Evolutionary conservation across 2,329 filamentous ascomycete genomes (phyloP).

Genomic region (Hypoxylon sp.): DNA sequence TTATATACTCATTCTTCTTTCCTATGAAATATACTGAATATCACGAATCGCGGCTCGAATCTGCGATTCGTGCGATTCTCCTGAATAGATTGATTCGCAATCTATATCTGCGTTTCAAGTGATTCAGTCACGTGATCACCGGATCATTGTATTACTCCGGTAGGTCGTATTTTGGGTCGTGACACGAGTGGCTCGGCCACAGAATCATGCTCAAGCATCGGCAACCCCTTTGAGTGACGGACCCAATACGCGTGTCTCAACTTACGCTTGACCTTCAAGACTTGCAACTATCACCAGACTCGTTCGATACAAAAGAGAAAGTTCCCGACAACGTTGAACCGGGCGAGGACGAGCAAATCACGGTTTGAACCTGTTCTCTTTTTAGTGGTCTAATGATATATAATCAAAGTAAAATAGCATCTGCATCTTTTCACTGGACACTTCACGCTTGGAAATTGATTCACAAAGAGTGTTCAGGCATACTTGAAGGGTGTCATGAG

Average conservation of each 20-base stretch:
- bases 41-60: too few species aligned
- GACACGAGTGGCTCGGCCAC: background rate
- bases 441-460: background rate
- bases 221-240: background rate
- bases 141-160: too few species aligned
- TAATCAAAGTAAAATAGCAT: background rate
- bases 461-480: background rate
- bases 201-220: background rate
- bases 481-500: background rate
- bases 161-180: too few species aligned
- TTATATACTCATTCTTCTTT: too few species aligned
- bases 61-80: too few species aligned
- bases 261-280: background rate
- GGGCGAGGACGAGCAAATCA: background rate
- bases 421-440: background rate
- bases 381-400: background rate
- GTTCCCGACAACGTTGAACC: background rate
- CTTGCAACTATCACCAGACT: background rate
- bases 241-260: background rate
- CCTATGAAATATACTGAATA: too few species aligned
- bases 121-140: too few species aligned
- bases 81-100: too few species aligned
- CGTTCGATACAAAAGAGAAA: background rate
- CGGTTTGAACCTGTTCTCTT: background rate
- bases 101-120: too few species aligned